Evolutionary conservation across 306 rosid genomes (phyloP).

Genomic region (Acacia acuminata): DNA sequence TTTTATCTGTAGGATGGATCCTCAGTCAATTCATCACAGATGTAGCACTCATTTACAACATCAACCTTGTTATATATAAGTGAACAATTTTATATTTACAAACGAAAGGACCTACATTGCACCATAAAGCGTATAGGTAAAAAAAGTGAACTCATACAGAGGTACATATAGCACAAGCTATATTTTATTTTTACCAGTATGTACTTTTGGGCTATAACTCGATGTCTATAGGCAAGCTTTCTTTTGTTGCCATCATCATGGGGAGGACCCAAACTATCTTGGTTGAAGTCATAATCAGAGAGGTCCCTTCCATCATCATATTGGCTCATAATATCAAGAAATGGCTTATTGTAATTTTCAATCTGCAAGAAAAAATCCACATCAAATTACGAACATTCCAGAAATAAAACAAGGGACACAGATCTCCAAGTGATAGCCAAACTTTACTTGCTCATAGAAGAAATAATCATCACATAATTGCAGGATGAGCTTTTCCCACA

Average conservation of each 20-base stretch:
- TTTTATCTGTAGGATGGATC: conserved; percentile 5
- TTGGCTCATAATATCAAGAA: conserved; percentile 58
- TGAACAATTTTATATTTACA: background rate
- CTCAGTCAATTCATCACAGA: conserved; percentile 17
- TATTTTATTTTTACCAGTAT: conserved; percentile 49
- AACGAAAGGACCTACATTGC: background rate
- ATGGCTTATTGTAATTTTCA: conserved; percentile 75
- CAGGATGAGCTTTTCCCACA: conserved; percentile 86
- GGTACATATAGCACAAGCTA: background rate
- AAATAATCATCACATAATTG: conserved; percentile 76
- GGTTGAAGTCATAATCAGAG: conserved; percentile 71
- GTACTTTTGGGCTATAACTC: conserved; percentile 66
- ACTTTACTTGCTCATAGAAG: conserved; percentile 80
- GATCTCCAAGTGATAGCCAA: conserved; percentile 28
- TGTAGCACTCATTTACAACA: conserved; percentile 20
- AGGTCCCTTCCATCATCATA: conserved; percentile 85
- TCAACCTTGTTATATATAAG: conserved; percentile 15
- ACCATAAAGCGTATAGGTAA: background rate
- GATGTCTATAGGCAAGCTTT: conserved; percentile 88
- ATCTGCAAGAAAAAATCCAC: conserved; percentile 59
- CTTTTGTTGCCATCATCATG: conserved; percentile 62
- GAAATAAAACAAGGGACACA: background rate
- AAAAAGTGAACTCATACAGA: conserved; percentile 10
- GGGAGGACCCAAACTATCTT: conserved; percentile 67
- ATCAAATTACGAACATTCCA: conserved; percentile 30